phyloP scores from a whole-genome alignment of 495 filamentous ascomycete species.

The Daldinia vernicosa region DNA sequence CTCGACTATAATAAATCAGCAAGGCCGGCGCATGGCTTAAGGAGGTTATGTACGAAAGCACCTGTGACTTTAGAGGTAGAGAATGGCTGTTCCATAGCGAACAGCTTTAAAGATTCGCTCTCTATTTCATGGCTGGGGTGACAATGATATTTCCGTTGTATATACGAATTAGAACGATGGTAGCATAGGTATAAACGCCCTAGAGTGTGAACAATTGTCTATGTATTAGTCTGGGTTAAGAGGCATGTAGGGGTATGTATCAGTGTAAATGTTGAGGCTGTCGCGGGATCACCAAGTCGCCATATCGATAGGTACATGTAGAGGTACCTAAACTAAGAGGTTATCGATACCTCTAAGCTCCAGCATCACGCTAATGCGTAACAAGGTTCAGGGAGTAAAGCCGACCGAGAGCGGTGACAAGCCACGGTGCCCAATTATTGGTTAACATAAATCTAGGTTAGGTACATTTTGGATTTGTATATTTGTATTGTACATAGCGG shows the following conservation, averaged over 20 bases:
- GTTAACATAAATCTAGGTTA: constrained; percentile 16
- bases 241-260: too few relatives aligned
- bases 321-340: not conserved
- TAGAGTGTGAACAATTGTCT: not conserved
- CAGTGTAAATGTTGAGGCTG: not conserved
- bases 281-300: not conserved
- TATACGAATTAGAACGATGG: not conserved
- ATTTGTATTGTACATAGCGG: constrained; percentile 23
- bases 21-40: constrained; percentile 14
- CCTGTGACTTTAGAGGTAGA: constrained; percentile 79
- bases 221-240: not conserved
- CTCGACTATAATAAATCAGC: constrained; percentile 55
- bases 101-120: constrained; percentile 40
- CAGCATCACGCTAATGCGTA: constrained; percentile 5
- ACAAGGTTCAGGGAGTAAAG: constrained; percentile 19
- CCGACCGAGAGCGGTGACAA: constrained; percentile 27
- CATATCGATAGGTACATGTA: constrained; percentile 2
- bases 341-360: not conserved
- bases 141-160: not conserved
- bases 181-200: not conserved
- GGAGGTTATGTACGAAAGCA: constrained; percentile 42
- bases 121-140: constrained; percentile 40
- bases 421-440: constrained; percentile 31
- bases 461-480: not conserved
- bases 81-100: constrained; percentile 67